Percentiles rank a stretch among this genome's conserved stretches.
phyloP scores from a whole-genome alignment of 2,329 filamentous ascomycete species.

The Emergomyces pasteurianus region DNA sequence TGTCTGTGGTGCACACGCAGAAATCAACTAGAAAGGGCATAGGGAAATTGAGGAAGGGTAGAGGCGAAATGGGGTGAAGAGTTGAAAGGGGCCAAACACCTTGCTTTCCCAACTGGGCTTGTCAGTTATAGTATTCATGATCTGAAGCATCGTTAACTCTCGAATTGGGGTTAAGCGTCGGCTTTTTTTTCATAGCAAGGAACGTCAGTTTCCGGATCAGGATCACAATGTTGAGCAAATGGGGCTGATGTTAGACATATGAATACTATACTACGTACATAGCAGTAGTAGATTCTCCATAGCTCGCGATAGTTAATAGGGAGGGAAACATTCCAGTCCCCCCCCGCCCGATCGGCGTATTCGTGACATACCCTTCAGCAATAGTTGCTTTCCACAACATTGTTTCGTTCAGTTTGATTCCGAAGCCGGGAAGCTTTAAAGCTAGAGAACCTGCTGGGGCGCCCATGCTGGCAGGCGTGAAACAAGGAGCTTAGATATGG shows the following conservation, averaged over 20 bases:
- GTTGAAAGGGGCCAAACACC: conserved; percentile 13
- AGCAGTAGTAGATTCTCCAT: neutral
- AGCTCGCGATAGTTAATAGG: neutral
- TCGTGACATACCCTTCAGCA: neutral
- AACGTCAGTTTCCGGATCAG: neutral
- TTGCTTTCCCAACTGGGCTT: conserved; percentile 33
- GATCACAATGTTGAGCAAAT: neutral
- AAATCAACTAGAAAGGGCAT: neutral
- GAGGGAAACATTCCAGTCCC: neutral
- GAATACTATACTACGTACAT: too few species aligned
- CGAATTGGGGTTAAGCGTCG: conserved; percentile 17
- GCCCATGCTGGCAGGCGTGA: neutral
- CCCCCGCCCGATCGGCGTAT: neutral
- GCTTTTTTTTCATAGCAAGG: conserved; percentile 4
- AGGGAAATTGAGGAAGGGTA: neutral
- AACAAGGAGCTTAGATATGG: neutral
- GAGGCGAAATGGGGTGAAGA: too few species aligned
- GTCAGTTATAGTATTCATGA: conserved; percentile 34
- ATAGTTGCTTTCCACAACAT: neutral
- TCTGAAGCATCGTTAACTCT: conserved; percentile 30
- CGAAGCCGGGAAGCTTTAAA: neutral
- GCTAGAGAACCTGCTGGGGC: neutral
- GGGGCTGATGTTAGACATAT: neutral
- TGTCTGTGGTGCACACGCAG: neutral
- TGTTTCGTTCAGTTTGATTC: neutral